These are phyloP conservation scores for Toxicodendron radicans DNA, from an alignment of 345 rosid species.

Conservation along the genomic window DNA sequence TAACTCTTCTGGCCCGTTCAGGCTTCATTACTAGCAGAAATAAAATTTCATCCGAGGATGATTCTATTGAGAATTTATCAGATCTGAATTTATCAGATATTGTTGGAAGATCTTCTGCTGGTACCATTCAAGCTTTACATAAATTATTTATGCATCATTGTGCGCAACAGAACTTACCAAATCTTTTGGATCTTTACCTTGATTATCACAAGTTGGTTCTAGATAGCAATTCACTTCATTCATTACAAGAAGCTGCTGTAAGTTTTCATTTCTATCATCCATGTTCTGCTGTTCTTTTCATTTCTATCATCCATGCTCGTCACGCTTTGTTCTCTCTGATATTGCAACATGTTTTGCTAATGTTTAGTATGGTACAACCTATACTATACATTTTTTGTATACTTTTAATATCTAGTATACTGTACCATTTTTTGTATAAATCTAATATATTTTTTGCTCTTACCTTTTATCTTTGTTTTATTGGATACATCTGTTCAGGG, in stretches of 20 bases:
- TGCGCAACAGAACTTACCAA: slow-evolving; percentile 70
- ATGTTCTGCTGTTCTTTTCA: slow-evolving; percentile 51
- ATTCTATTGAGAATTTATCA: slow-evolving; percentile 37
- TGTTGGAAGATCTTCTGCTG: slow-evolving; percentile 38
- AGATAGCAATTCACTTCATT: slow-evolving; percentile 53
- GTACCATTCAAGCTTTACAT: slow-evolving; percentile 60
- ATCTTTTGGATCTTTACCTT: slow-evolving; percentile 87
- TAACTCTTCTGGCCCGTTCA: slow-evolving; percentile 75
- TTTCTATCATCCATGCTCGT: neutral
- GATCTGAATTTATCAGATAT: too few species aligned
- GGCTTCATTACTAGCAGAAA: slow-evolving; percentile 59
- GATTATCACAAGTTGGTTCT: slow-evolving; percentile 67
- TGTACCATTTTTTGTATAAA: neutral
- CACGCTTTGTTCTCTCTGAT: slow-evolving; percentile 18
- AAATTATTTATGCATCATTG: slow-evolving; percentile 64
- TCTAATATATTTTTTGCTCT: slow-evolving; percentile 9
- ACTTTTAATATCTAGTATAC: too few species aligned
- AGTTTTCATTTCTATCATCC: slow-evolving; percentile 40
- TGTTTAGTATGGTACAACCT: slow-evolving; percentile 1
- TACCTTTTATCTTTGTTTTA: slow-evolving; percentile 15
- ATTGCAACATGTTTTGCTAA: neutral
- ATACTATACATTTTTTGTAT: too few species aligned
- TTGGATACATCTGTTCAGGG: slow-evolving; percentile 57
- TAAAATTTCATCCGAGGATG: slow-evolving; percentile 41
- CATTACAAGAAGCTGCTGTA: slow-evolving; percentile 79